phyloP scores from a whole-genome alignment of 2,329 filamentous ascomycete species.

The Boeremia lycopersici region DNA sequence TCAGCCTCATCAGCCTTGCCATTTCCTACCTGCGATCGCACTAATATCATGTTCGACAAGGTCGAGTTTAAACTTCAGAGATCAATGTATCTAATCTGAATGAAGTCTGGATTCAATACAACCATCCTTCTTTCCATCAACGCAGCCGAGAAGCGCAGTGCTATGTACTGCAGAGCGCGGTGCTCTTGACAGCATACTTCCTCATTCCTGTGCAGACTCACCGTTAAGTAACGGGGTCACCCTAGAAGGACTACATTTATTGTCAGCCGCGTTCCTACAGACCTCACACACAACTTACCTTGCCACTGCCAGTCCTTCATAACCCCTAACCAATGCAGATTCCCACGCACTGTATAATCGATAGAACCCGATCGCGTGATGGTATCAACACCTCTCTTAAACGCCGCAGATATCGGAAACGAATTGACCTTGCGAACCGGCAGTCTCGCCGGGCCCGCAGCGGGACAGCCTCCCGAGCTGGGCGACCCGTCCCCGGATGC shows the following conservation, averaged over 20 bases:
- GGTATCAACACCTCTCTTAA: slow-evolving; percentile 36
- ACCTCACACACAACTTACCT: slow-evolving; percentile 54
- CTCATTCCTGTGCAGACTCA: not conserved
- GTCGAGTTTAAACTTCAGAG: too few relatives aligned
- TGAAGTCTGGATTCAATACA: too few relatives aligned
- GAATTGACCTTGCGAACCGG: slow-evolving; percentile 15
- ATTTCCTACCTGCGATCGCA: not conserved
- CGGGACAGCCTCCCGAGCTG: slow-evolving; percentile 7
- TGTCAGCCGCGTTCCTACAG: not conserved
- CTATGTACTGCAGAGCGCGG: not conserved
- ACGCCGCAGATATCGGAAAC: slow-evolving; percentile 45
- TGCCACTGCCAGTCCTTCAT: slow-evolving; percentile 74
- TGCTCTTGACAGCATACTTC: not conserved
- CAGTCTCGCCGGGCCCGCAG: not conserved
- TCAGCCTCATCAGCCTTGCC: slow-evolving; percentile 6
- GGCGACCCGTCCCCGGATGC: slow-evolving; percentile 12
- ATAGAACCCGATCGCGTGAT: slow-evolving; percentile 56
- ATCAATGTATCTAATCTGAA: too few relatives aligned
- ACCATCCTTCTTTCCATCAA: too few relatives aligned
- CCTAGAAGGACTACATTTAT: not conserved
- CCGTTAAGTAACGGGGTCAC: not conserved
- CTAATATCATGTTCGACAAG: not conserved
- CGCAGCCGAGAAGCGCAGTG: too few relatives aligned
- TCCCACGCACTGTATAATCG: slow-evolving; percentile 67
- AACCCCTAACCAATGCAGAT: slow-evolving; percentile 70